Evolutionary conservation across 306 rosid genomes (phyloP), one percentile per base, ranked within the genome.

Genomic region (Luffa acutangula): DNA sequence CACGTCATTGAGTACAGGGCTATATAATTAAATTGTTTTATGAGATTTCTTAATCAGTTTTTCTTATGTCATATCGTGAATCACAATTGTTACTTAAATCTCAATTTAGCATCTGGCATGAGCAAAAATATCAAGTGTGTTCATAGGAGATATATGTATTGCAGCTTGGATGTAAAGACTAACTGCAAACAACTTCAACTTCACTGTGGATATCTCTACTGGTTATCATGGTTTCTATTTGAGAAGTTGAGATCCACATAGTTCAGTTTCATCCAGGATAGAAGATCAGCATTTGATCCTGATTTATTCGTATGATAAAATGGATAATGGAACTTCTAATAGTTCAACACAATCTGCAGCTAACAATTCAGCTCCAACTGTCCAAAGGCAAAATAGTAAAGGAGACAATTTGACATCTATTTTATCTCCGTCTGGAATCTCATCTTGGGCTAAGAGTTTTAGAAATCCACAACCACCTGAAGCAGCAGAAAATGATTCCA

Each of bases 371-470:
- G 76, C 84, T 66, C 34, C 86, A 64, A 79, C 74, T 58, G 77
- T 81, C 62, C 67, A 90, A 53, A 79, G 62, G 58, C 87, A 81
- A 82, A 82, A 81, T 60, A 72, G 78, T 77, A 80, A 12, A 64
- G 81, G 79, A 18, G 78, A 42, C 52, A 86, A 82, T 53, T 77
- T 80, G 52, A 67, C 83, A 9, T 78, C 89, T 13, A 33, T 20
- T 20, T 76, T 67, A 56, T 78, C 85, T 8, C 18, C 86, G 34
- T 80, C 93, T 69, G 89, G 90, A 37, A 83, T 85, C 53, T 85
- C 93, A 54, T 82, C 88, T 37, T 84, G 90, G 90, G 89, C 87
- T 25, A 79, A 79, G 66, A 81, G 81, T 84, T 80, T 84, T 77
- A 91, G 86, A 76, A 25, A 85, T 33, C 82, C 87, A 7, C 81